A percentile compares a stretch with the other conserved stretches of the same genome.
Evolutionary conservation across 169 alveolate genomes (phyloP).

Genomic region (Plasmodium ovale): DNA sequence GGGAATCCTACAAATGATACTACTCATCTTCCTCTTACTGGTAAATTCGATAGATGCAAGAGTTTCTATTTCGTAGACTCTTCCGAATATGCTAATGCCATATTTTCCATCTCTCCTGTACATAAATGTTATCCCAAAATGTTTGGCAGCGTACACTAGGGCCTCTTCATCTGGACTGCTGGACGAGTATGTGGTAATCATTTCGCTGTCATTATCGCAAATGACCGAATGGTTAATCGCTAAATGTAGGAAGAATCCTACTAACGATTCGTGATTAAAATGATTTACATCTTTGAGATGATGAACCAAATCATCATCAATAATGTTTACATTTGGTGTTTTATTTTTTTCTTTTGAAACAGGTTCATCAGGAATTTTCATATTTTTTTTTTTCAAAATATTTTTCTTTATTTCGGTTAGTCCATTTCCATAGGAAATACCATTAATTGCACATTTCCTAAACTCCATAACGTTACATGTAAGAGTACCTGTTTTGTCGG

Average conservation of each 20-base stretch:
- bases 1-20: slow-evolving; percentile 85
- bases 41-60: slow-evolving; percentile 88
- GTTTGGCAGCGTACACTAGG: slow-evolving; percentile 85
- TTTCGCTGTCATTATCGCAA: slow-evolving; percentile 72
- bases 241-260: slow-evolving; percentile 83
- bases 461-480: slow-evolving; percentile 95
- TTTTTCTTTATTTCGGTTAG: slow-evolving; percentile 83
- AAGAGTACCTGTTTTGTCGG: slow-evolving; percentile 96
- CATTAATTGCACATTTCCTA: slow-evolving; percentile 87
- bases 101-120: slow-evolving; percentile 79
- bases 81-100: slow-evolving; percentile 83
- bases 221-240: slow-evolving; percentile 81
- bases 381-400: slow-evolving; percentile 81
- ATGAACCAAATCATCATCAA: slow-evolving; percentile 79
- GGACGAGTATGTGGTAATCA: slow-evolving; percentile 77
- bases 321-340: slow-evolving; percentile 83
- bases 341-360: slow-evolving; percentile 57
- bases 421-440: slow-evolving; percentile 87
- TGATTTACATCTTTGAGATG: slow-evolving; percentile 78
- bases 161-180: slow-evolving; percentile 86
- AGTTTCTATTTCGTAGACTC: slow-evolving; percentile 79
- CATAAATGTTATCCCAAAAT: slow-evolving; percentile 81
- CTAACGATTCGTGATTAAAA: slow-evolving; percentile 82
- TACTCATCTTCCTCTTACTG: slow-evolving; percentile 85
- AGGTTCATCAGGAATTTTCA: slow-evolving; percentile 79